Evolutionary conservation across 78 protist species (phyloP).

Genomic region (Dictyostelium discoideum): DNA sequence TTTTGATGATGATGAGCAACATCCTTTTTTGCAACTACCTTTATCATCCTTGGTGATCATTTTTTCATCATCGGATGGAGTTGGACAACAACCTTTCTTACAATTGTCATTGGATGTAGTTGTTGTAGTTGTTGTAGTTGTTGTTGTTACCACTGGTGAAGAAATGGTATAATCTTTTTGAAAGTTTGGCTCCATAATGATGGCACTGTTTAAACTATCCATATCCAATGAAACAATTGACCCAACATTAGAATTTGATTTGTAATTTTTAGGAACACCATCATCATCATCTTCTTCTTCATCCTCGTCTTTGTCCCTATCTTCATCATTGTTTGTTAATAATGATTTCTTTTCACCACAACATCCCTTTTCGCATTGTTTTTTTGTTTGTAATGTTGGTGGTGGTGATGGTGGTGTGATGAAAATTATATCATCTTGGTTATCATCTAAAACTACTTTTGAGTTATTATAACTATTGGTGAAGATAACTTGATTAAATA

Average conservation of each 20-base stretch:
- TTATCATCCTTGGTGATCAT: too few species aligned
- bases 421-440: not conserved
- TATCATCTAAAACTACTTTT: not conserved
- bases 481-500: not conserved
- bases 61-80: too few species aligned
- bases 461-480: not conserved
- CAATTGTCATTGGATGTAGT: not conserved
- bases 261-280: not conserved
- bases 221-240: not conserved
- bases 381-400: not conserved
- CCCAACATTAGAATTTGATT: not conserved
- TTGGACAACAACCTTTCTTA: slow-evolving; percentile 35
- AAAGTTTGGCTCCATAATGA: not conserved
- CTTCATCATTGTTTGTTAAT: not conserved
- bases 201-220: not conserved
- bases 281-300: not conserved
- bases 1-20: not conserved
- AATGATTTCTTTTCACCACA: slow-evolving; percentile 1
- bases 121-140: not conserved
- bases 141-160: not conserved
- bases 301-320: not conserved
- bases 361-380: slow-evolving; percentile 21
- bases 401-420: not conserved
- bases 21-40: too few species aligned
- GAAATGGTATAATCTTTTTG: not conserved